phyloP scores from a whole-genome alignment of 2,329 filamentous ascomycete genomes.

The Lasiodiplodia theobromae region DNA sequence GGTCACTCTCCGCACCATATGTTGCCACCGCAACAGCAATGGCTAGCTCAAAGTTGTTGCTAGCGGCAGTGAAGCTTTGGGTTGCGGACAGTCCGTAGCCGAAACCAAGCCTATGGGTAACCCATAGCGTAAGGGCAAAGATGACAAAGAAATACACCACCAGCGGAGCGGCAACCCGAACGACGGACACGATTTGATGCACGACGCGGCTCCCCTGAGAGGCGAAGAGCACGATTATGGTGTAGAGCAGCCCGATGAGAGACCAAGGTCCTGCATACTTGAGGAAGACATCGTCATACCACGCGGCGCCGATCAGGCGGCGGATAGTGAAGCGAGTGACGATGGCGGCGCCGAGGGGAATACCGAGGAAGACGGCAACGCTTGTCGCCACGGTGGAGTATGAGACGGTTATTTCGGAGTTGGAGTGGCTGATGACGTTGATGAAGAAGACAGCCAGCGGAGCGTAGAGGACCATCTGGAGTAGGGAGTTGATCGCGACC shows the following conservation, averaged over 20 bases:
- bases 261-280: conserved; percentile 74
- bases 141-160: conserved; percentile 81
- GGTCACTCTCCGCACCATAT: conserved; percentile 62
- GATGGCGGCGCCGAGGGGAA: conserved; percentile 80
- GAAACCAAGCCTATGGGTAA: conserved; percentile 72
- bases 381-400: conserved; percentile 78
- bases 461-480: conserved; percentile 58
- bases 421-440: conserved; percentile 65
- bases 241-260: conserved; percentile 83
- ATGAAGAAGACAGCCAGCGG: conserved; percentile 63
- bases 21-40: conserved; percentile 87
- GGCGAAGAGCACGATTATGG: conserved; percentile 84
- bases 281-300: conserved; percentile 76
- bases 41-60: conserved; percentile 92
- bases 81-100: conserved; percentile 74
- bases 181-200: conserved; percentile 81
- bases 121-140: conserved; percentile 68
- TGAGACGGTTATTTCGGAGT: conserved; percentile 50
- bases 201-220: conserved; percentile 80
- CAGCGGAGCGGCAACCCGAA: conserved; percentile 81
- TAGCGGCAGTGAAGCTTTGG: conserved; percentile 87
- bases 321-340: conserved; percentile 73
- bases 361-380: conserved; percentile 78
- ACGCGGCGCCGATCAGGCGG: conserved; percentile 59
- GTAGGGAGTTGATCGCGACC: conserved; percentile 56